phyloP scores from a whole-genome alignment of 2,329 filamentous ascomycete species.

The Lachnellula cervina region DNA sequence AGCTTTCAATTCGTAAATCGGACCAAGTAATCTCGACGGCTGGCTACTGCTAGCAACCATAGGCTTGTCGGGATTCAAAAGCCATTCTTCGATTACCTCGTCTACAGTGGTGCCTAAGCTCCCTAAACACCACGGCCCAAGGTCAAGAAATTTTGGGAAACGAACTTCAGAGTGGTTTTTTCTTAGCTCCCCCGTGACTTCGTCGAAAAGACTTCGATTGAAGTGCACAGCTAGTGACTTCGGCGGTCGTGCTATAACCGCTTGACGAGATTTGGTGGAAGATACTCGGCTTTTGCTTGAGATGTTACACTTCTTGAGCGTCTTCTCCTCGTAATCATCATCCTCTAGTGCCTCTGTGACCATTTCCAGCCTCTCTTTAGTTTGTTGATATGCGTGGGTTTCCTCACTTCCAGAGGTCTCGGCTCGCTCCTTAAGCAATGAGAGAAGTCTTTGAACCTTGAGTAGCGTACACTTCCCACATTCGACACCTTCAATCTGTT shows the following conservation, averaged over 20 bases:
- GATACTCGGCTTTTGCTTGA: conserved; percentile 62
- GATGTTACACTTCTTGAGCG: conserved; percentile 60
- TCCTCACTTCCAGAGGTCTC: conserved; percentile 25
- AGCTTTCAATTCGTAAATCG: conserved; percentile 72
- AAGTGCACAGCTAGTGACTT: conserved; percentile 79
- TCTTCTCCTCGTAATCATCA: conserved; percentile 72
- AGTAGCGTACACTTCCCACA: conserved; percentile 87
- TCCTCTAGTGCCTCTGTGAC: conserved; percentile 70
- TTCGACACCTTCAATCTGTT: conserved; percentile 83
- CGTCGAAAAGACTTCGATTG: conserved; percentile 88
- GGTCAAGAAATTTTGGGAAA: conserved; percentile 69
- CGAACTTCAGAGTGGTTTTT: conserved; percentile 79
- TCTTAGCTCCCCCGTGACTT: conserved; percentile 68
- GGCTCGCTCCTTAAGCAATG: conserved; percentile 41
- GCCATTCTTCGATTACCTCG: conserved; percentile 59
- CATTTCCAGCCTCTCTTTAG: conserved; percentile 53
- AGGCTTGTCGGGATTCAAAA: conserved; percentile 60
- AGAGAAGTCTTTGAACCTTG: conserved; percentile 45
- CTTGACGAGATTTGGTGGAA: conserved; percentile 84
- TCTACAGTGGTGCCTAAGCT: conserved; percentile 36
- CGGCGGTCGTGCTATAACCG: conserved; percentile 77
- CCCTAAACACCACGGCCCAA: conserved; percentile 82
- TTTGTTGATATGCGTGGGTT: conserved; percentile 28
- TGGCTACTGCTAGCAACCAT: conserved; percentile 61
- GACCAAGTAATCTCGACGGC: conserved; percentile 49